Percentiles rank a stretch among this genome's conserved stretches.
Conservation (phyloP, 257 asterid genomes). For the Rhazya stricta region DNA sequence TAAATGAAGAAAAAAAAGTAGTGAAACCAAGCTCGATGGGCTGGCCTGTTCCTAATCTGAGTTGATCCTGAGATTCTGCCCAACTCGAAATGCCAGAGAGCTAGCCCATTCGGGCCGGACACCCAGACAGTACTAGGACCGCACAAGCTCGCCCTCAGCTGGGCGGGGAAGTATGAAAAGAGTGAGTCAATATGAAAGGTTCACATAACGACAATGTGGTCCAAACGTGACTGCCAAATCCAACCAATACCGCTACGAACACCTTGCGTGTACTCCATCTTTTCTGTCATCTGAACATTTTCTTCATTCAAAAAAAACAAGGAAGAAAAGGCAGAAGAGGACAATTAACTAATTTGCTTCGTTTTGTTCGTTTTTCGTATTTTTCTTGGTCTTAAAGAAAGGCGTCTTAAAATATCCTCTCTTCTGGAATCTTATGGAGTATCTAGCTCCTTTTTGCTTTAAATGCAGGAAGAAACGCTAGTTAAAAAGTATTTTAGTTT, state of each 20-base stretch:
- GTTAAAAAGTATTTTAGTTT: not conserved
- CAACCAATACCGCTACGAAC: not conserved
- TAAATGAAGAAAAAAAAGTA: too few relatives aligned
- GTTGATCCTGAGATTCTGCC: too few relatives aligned
- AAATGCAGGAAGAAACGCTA: not conserved
- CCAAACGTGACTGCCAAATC: not conserved
- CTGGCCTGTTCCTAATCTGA: too few relatives aligned
- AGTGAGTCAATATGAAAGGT: too few relatives aligned
- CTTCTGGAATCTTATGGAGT: slow-evolving; percentile 21
- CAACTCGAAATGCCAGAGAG: too few relatives aligned
- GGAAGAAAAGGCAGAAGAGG: not conserved
- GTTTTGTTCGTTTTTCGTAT: slow-evolving; percentile 4
- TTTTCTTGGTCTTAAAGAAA: slow-evolving; percentile 33
- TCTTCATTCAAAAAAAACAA: not conserved
- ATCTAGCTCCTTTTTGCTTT: not conserved
- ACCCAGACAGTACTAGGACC: too few relatives aligned
- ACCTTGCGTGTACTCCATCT: slow-evolving; percentile 17
- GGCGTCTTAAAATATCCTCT: slow-evolving; percentile 7
- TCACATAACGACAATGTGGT: too few relatives aligned
- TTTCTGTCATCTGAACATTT: not conserved
- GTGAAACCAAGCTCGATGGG: too few relatives aligned
- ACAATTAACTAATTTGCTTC: slow-evolving; percentile 8
- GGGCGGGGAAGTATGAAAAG: too few relatives aligned
- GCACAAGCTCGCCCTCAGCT: too few relatives aligned
- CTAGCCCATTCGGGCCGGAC: too few relatives aligned